A percentile compares a stretch with the other conserved stretches of the same genome.
phyloP scores from a whole-genome alignment of 2,329 filamentous ascomycete genomes.

The Xylariomycetidae sp. region DNA sequence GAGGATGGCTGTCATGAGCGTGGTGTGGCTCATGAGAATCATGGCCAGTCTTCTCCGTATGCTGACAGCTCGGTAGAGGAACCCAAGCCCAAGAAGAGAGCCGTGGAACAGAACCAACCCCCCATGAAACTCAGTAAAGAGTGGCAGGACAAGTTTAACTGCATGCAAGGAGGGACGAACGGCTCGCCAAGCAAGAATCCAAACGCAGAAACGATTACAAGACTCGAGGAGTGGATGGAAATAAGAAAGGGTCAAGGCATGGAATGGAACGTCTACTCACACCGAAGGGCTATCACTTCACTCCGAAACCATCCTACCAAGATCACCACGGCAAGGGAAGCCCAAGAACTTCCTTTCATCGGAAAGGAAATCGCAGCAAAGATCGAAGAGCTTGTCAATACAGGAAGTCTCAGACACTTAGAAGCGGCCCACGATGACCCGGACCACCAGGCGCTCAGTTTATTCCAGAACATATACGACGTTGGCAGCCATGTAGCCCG shows the following conservation, averaged over 20 bases:
- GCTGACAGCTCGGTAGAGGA: too few species aligned
- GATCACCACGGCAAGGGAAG: conserved; percentile 65
- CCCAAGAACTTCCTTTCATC: conserved; percentile 59
- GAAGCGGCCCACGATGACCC: conserved; percentile 65
- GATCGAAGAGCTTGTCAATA: conserved; percentile 82
- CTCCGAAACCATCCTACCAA: conserved; percentile 59
- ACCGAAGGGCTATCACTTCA: conserved; percentile 70
- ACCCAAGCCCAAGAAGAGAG: too few species aligned
- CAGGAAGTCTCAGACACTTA: conserved; percentile 63
- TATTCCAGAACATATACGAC: conserved; percentile 75
- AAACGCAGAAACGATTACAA: conserved; percentile 68
- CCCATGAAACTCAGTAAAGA: conserved; percentile 30
- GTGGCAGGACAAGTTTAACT: conserved; percentile 48
- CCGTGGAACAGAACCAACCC: too few species aligned
- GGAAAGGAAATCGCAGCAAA: conserved; percentile 71
- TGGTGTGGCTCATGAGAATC: too few species aligned
- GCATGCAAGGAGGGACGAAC: conserved; percentile 45
- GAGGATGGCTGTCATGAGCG: conserved; percentile 14
- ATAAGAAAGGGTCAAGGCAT: conserved; percentile 74
- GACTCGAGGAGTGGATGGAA: conserved; percentile 71
- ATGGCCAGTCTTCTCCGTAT: too few species aligned
- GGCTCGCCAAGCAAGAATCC: conserved; percentile 49
- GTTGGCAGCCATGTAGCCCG: conserved; percentile 65
- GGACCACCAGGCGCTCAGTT: conserved; percentile 55
- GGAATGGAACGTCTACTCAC: conserved; percentile 68